Evolutionary conservation across 2,329 filamentous ascomycete genomes (phyloP), one percentile per base, ranked within the genome.

Genomic region (Colletotrichum sp.): DNA sequence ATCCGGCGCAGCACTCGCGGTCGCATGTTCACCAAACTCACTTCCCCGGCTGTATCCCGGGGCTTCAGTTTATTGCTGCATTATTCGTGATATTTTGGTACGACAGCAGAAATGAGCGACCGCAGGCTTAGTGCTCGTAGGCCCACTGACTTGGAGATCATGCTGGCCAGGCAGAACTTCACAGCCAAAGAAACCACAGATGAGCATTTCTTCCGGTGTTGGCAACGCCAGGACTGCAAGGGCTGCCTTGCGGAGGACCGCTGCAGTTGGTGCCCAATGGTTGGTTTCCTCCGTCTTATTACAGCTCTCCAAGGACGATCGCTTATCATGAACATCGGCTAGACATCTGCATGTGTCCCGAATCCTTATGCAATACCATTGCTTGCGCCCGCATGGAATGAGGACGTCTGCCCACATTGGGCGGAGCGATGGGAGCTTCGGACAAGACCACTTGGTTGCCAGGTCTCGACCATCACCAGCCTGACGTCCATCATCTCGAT

Each of bases 291-390:
- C 57, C 65, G 13, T 52, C 21, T 28, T 28, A 49, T 21, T 28
- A 49, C 21, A 16, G 36, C 26, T 5, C 34, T 32, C 5, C n/a
- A 28, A 30, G 39, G 68, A 30, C 18, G 44, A 65, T 55, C 26
- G 24, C 67, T 76, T 49, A 72, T 68, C 64, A 13, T 49, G 52
- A 8, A 28, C 36, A 26, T 8, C 28, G 69, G 28, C 62, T 72
- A 90, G 89, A 89, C 89, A 6, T 89, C 87, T 81, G 87, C 88
- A 1, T 92, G 90, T 80, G 87, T 91, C 3, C 90, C 90, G 26
- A 91, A 91, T 76, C 82, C 84, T 18, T 81, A 87, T 72, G 71
- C 77, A 1, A 80, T 90, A 12, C 88, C 86, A 1, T 79, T 89
- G 34, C 82, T 92, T 18, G 89, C 89, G 3, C 90, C 90, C 3